Evolutionary conservation across 257 asterid species (phyloP), one percentile per base, ranked within the genome.

Genomic region (Solanum lycopersicoides): DNA sequence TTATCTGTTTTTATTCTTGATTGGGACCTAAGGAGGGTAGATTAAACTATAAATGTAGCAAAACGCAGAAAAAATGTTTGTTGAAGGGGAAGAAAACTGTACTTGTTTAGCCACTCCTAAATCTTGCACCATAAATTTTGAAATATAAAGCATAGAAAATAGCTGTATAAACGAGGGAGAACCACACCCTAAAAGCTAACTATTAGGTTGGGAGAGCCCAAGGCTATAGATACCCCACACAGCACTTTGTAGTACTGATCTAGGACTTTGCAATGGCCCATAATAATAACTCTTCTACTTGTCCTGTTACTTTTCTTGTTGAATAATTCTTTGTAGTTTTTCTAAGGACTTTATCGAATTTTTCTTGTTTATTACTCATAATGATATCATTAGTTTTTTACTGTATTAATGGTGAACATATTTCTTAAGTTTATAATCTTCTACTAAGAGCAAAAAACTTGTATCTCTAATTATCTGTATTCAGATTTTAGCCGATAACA

Each of bases 401-500:
- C 18, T 32, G 14, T 16, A 25, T 85, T 85, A 68, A 44, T 56
- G 34, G n/a, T n/a, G n/a, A 35, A 8, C 71, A 28, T 41, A 41
- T 14, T 80, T 45, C 68, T 80, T 28, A 79, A 28, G 42, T 47
- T 47, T 6, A 47, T 80, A 15, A 47, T 44, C 66, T 80, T 14
- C 28, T 44, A 30, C 28, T 80, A 80, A 80, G 42, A 45, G 84
- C 28, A 80, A 45, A 80, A 79, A 28, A 25, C 3, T 2, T 25
- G 37, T 25, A 45, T 79, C 10, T 30, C 68, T 25, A 28, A 80
- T 45, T 44, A n/a, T 35, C 30, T 73, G 35, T 75, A 45, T 90
- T 75, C 94, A 97, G 99, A 90, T 97, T 89, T 93, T 97, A 87
- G 95, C 96, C n/a, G 94, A 94, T 89, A 97, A 97, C 91, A 85